Percentiles rank a stretch among this genome's conserved stretches.
Evolutionary conservation across 108 stramenopile species (phyloP).

Genomic region (Nitzschia sp.): DNA sequence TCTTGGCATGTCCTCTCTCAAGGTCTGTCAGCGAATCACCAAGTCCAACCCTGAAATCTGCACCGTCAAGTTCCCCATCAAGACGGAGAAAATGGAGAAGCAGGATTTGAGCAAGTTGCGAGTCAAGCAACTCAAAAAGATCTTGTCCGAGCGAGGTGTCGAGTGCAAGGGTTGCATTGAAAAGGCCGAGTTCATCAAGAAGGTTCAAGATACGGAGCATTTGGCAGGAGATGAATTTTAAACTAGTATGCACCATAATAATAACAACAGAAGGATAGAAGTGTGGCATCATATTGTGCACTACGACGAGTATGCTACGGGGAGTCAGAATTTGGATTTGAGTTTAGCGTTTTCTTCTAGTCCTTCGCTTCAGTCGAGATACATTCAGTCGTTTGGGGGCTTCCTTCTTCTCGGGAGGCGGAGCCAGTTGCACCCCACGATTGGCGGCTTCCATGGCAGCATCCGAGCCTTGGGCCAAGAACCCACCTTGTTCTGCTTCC

Average conservation of each 20-base stretch:
- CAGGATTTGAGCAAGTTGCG: constrained; percentile 93
- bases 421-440: constrained; percentile 40
- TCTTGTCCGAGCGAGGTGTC: constrained; percentile 94
- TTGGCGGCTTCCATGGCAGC: constrained; percentile 77
- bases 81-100: constrained; percentile 91
- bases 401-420: not conserved
- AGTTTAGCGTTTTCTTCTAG: too few relatives aligned
- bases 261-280: too few relatives aligned
- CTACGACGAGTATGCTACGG: too few relatives aligned
- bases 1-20: constrained; percentile 90
- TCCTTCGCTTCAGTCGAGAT: too few relatives aligned
- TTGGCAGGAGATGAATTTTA: constrained; percentile 61
- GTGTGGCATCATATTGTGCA: too few relatives aligned
- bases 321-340: too few relatives aligned
- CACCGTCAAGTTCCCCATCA: constrained; percentile 91
- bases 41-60: constrained; percentile 89
- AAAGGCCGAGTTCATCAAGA: constrained; percentile 98
- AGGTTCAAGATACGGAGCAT: constrained; percentile 93
- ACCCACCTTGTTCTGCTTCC: constrained; percentile 2
- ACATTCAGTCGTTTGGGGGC: too few relatives aligned
- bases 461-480: constrained; percentile 31
- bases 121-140: constrained; percentile 96
- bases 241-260: too few relatives aligned
- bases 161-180: constrained; percentile 96
- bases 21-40: constrained; percentile 83